phyloP scores from a whole-genome alignment of 768 basidiomycete genomes.

The Ramaria sp. region DNA sequence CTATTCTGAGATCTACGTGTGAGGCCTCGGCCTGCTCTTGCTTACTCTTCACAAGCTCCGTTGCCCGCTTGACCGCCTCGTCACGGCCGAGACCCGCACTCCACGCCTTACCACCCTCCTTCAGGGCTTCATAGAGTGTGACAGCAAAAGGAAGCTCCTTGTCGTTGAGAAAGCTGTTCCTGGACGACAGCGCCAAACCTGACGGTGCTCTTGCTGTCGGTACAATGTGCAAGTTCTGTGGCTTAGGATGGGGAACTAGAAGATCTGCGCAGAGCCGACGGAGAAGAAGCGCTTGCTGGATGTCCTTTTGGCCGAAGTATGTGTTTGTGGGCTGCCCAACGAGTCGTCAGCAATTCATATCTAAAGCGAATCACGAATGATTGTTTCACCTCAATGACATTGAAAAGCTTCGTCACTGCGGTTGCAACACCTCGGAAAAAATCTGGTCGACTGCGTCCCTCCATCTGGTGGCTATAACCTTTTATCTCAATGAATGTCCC shows the following conservation, averaged over 20 bases:
- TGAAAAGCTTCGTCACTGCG: conserved; percentile 91
- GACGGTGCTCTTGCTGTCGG: conserved; percentile 62
- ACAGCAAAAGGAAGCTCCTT: conserved; percentile 58
- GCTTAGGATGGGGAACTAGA: conserved; percentile 65
- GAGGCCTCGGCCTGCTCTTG: conserved; percentile 14
- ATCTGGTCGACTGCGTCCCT: conserved; percentile 74
- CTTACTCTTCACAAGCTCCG: conserved; percentile 17
- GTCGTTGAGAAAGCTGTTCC: conserved; percentile 72
- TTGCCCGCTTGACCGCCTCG: conserved; percentile 20
- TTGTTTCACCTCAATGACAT: conserved; percentile 67
- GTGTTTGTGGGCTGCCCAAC: conserved; percentile 67
- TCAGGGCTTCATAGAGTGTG: conserved; percentile 60
- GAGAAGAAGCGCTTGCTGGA: conserved; percentile 87
- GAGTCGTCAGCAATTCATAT: conserved; percentile 1
- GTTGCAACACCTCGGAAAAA: conserved; percentile 97
- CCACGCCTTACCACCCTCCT: conserved; percentile 48
- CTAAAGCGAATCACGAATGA: not conserved
- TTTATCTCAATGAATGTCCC: conserved; percentile 92
- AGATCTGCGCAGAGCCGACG: conserved; percentile 72
- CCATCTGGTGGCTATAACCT: conserved; percentile 88
- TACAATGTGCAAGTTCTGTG: conserved; percentile 71
- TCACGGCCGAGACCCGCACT: conserved; percentile 32
- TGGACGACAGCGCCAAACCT: conserved; percentile 78
- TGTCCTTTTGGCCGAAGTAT: conserved; percentile 98
- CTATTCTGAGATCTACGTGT: conserved; percentile 48